phyloP scores from a whole-genome alignment of 768 basidiomycete genomes.

The Kondoa subrosea region DNA sequence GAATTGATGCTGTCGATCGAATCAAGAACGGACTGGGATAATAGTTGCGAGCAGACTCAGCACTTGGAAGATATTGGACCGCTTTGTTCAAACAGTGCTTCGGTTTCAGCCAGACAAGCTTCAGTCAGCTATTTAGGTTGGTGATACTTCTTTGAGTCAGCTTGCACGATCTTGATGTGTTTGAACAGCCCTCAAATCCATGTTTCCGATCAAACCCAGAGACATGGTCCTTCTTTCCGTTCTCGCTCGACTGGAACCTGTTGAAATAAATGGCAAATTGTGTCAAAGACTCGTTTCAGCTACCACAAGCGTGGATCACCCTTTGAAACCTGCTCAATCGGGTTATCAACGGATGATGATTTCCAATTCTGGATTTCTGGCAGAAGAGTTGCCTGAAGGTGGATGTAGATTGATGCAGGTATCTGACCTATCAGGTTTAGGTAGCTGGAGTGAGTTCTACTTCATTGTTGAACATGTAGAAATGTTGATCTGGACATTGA shows the following conservation, averaged over 20 bases:
- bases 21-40: constrained; percentile 19
- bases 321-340: constrained; percentile 4
- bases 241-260: constrained; percentile 15
- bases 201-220: constrained; percentile 24
- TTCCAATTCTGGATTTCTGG: constrained; percentile 22
- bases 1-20: constrained; percentile 17
- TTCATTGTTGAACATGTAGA: not conserved
- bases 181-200: constrained; percentile 26
- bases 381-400: constrained; percentile 20
- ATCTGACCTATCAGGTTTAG: constrained; percentile 24
- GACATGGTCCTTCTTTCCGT: constrained; percentile 26
- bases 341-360: constrained; percentile 25
- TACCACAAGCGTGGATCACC: constrained; percentile 22
- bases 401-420: constrained; percentile 24
- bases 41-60: constrained; percentile 18
- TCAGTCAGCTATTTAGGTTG: constrained; percentile 19
- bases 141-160: no score
- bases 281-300: constrained; percentile 12
- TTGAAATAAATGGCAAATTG: not conserved
- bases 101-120: constrained; percentile 10
- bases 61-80: constrained; percentile 20
- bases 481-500: not conserved
- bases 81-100: not conserved
- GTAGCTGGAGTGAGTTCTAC: constrained; percentile 14
- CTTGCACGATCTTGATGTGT: no score